Percentiles rank a stretch among this genome's conserved stretches.
Evolutionary conservation across 768 basidiomycete species (phyloP).

Genomic region (Rhizopogon rudus): DNA sequence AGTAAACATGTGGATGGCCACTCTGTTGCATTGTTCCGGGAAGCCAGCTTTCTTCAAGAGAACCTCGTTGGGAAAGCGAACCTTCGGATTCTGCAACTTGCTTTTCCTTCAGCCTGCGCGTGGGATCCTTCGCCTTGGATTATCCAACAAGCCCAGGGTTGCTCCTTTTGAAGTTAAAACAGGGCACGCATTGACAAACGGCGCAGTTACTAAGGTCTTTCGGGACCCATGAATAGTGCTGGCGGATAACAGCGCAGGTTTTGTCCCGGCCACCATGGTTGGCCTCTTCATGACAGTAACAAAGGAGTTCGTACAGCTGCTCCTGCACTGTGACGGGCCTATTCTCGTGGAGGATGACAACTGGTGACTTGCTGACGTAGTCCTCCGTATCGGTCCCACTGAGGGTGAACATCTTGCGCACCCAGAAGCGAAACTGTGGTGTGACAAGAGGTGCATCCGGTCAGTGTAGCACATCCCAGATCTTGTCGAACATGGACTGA

Average conservation of each 20-base stretch:
- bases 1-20: not conserved
- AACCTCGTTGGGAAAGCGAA: not conserved
- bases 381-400: conserved; percentile 25
- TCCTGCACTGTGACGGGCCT: conserved; percentile 73
- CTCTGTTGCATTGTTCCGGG: not conserved
- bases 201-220: conserved; percentile 67
- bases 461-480: conserved; percentile 62
- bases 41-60: conserved; percentile 8
- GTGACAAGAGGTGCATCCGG: conserved; percentile 43
- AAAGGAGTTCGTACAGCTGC: conserved; percentile 74
- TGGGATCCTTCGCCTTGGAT: not conserved
- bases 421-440: conserved; percentile 80
- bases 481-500: conserved; percentile 63
- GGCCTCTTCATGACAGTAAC: conserved; percentile 61
- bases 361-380: conserved; percentile 11
- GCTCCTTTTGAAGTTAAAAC: conserved; percentile 48
- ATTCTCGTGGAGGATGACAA: conserved; percentile 66
- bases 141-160: conserved; percentile 16
- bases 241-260: conserved; percentile 61
- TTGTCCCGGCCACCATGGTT: conserved; percentile 78
- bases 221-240: conserved; percentile 78
- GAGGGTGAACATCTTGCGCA: conserved; percentile 71
- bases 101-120: not conserved
- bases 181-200: conserved; percentile 76
- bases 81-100: not conserved